Evolutionary conservation across 108 stramenopile genomes (phyloP), one percentile per base, ranked within the genome.

Genomic region (Fistulifera pelliculosa): DNA sequence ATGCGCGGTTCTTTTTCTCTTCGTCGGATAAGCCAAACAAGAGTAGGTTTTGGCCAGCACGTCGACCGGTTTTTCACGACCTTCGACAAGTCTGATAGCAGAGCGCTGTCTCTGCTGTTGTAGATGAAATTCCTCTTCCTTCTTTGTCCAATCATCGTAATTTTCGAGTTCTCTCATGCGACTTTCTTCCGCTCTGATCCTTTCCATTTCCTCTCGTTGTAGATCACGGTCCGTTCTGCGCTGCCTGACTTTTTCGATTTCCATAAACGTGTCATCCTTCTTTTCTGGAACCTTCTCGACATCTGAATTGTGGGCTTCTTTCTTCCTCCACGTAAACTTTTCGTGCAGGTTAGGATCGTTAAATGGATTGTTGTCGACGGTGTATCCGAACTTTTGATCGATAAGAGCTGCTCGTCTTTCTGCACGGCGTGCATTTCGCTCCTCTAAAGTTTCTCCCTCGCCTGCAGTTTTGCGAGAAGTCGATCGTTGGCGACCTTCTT

Each of bases 71-170:
- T 84, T 80, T 48, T 94, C 94, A 39, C 99, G 66, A 17, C 93
- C 88, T 56, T 97, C 96, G 15, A 93, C 83, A 40, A 99, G 65
- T 14, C 99, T 87, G 60, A 99, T 94, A 22, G 87, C 81, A 7
- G 66, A 78, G 42, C 99, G 75, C 47, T 90, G 81, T 24, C 82
- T 54, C 54, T 93, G 90, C 70, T 98, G 97, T 51, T 89, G 75
- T 47, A 94, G 67, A 70, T 98, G 96, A 65, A 98, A 98, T 24
- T 85, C 93, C 80, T 98, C 99, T 63, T 99, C 99, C 76, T 98
- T 98, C 31, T 73, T 60, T 22, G 94, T 91, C 97, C 95, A 98
- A 54, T 96, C 95, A 47, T 94, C 99, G 63, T 93, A 96, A 59
- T 90, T 77, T 63, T 94, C 97, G 48, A 87, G 53, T 68, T 99